These are phyloP conservation scores for Pseudocercospora vitis DNA, from an alignment of 2,329 filamentous ascomycete species.

Conservation along the genomic window DNA sequence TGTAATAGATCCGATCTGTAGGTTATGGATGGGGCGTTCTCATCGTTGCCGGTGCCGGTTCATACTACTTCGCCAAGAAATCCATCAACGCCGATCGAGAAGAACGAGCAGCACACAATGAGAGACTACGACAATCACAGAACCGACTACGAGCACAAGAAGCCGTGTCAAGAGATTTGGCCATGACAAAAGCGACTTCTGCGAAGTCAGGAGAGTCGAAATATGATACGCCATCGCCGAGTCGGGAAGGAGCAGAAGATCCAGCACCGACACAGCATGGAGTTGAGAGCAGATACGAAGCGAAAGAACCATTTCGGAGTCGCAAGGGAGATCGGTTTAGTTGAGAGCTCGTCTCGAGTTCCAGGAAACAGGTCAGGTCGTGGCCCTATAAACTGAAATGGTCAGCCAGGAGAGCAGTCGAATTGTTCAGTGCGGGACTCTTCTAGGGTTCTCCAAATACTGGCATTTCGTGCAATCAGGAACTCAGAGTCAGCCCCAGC, in stretches of 20 bases:
- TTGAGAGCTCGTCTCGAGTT: no score
- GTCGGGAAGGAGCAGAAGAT: slow-evolving; percentile 49
- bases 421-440: no score
- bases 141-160: slow-evolving; percentile 31
- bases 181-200: slow-evolving; percentile 6
- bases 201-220: slow-evolving; percentile 19
- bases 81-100: slow-evolving; percentile 89
- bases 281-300: slow-evolving; percentile 95
- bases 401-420: no score
- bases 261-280: slow-evolving; percentile 78
- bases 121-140: slow-evolving; percentile 52
- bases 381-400: no score
- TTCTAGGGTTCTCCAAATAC: no score
- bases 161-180: slow-evolving; percentile 19
- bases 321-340: slow-evolving; percentile 82
- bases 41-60: slow-evolving; percentile 81
- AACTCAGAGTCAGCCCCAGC: no score
- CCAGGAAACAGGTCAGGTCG: no score
- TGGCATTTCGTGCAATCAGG: no score
- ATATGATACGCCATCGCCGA: slow-evolving; percentile 25
- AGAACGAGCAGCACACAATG: slow-evolving; percentile 67
- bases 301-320: slow-evolving; percentile 69
- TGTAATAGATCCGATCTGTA: slow-evolving; percentile 31
- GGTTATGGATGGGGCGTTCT: slow-evolving; percentile 89
- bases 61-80: slow-evolving; percentile 94